Conservation (phyloP, 306 rosid genomes). For the Purshia tridentata region DNA sequence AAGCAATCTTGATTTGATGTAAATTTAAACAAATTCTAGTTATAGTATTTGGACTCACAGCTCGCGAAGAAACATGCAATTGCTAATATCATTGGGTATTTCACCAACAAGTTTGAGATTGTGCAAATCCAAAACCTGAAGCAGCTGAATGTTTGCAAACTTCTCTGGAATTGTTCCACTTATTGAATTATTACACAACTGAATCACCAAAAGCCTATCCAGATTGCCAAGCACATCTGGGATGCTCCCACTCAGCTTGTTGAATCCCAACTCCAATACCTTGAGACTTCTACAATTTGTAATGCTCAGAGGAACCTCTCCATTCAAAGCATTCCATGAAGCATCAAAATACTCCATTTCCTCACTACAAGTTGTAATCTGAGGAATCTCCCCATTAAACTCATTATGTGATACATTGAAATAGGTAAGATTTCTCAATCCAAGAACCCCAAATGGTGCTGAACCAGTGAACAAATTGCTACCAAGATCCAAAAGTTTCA, state of each 20-base stretch:
- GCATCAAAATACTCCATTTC: slow-evolving; percentile 70
- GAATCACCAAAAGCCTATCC: slow-evolving; percentile 60
- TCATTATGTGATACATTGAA: slow-evolving; percentile 69
- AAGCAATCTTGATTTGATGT: slow-evolving; percentile 17
- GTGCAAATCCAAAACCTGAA: slow-evolving; percentile 82
- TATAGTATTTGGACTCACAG: slow-evolving; percentile 62
- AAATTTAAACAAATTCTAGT: slow-evolving; percentile 22
- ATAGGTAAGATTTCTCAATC: slow-evolving; percentile 55
- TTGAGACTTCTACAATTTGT: slow-evolving; percentile 66
- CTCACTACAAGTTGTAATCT: slow-evolving; percentile 56
- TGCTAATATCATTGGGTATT: slow-evolving; percentile 68
- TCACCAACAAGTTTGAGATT: slow-evolving; percentile 72
- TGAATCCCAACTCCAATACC: slow-evolving; percentile 69
- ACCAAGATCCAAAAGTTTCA: slow-evolving; percentile 72
- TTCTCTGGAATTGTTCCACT: slow-evolving; percentile 64
- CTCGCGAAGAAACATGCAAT: slow-evolving; percentile 82
- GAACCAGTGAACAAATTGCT: slow-evolving; percentile 62
- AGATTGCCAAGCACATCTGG: slow-evolving; percentile 57
- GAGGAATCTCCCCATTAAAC: slow-evolving; percentile 69
- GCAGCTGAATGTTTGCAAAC: slow-evolving; percentile 67
- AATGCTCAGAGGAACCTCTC: slow-evolving; percentile 77
- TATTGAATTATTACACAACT: slow-evolving; percentile 70
- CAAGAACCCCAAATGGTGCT: slow-evolving; percentile 69
- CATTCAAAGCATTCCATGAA: slow-evolving; percentile 76
- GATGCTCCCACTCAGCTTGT: slow-evolving; percentile 64